phyloP scores from a whole-genome alignment of 2,329 filamentous ascomycete species.

The Sclerotiophoma versabilis region DNA sequence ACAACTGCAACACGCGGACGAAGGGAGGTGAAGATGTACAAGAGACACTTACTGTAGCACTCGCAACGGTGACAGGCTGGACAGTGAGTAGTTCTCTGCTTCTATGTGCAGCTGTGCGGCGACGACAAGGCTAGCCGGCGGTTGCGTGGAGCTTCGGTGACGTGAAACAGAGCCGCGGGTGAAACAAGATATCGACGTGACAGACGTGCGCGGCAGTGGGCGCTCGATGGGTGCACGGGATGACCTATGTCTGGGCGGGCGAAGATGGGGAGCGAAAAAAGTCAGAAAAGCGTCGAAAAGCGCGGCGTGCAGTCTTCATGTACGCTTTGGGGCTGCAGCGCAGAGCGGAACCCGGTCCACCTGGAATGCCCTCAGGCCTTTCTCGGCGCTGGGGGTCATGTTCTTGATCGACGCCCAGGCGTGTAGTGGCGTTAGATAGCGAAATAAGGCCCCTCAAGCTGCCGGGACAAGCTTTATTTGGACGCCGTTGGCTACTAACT shows the following conservation, averaged over 20 bases:
- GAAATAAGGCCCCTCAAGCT: constrained; percentile 44
- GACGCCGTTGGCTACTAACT: constrained; percentile 42
- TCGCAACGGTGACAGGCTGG: constrained; percentile 19
- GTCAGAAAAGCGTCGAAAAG: constrained; percentile 23
- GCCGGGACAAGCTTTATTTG: constrained; percentile 49
- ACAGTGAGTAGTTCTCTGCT: background rate
- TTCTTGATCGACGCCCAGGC: constrained; percentile 46
- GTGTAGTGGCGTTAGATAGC: constrained; percentile 47
- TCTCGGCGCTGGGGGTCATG: constrained; percentile 39
- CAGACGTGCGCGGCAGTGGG: constrained; percentile 19
- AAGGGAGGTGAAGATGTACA: constrained; percentile 1
- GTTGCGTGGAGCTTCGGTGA: constrained; percentile 19
- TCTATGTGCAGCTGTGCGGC: constrained; percentile 11
- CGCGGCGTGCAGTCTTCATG: constrained; percentile 36
- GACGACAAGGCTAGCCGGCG: constrained; percentile 9
- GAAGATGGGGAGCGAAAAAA: constrained; percentile 18
- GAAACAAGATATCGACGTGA: constrained; percentile 24
- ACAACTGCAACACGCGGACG: constrained; percentile 3
- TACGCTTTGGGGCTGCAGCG: constrained; percentile 22
- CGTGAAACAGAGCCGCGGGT: constrained; percentile 32
- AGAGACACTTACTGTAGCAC: constrained; percentile 23
- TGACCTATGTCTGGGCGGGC: constrained; percentile 2
- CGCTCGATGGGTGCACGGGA: constrained; percentile 7
- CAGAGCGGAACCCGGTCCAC: constrained; percentile 13
- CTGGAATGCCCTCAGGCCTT: constrained; percentile 37